Evolutionary conservation across 306 rosid genomes (phyloP), one percentile per base, ranked within the genome.

Genomic region (Rosa multiflora): DNA sequence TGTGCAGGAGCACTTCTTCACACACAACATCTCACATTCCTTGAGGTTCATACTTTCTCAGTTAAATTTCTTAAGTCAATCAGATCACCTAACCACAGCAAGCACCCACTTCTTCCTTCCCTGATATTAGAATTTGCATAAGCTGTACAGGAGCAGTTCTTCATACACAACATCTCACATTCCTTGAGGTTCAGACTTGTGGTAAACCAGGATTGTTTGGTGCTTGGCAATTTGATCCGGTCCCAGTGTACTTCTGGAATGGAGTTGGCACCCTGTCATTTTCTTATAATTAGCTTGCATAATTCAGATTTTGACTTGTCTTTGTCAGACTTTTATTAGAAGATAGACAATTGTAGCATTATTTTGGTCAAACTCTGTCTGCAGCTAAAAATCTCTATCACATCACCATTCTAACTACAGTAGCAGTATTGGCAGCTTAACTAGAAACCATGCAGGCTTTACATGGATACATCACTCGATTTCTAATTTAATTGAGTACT

Each of bases 171-270:
- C 35, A 32, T 32, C 35, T 32, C 35, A 32, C 35, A 32, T 32
- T 32, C 35, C 35, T 52, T 32, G 47, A 39, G 39, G 35, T 46
- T 75, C 43, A 42, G 8, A 17, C 29, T 44, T 75, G 11, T 44
- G 5, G 26, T 39, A 48, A 62, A 17, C 70, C 43, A 75, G 20
- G 29, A 21, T 40, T 14, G 17, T 52, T 61, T 37, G 4, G 67
- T 73, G 39, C 39, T 61, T 35, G 77, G 67, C 66, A 53, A 18
- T 52, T 73, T 73, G 15, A 73, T 2, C 17, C 35, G n/a, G n/a
- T n/a, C n/a, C n/a, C 35, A 32, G 35, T 47, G 49, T 44, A 32
- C 43, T 18, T 2, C 10, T 32, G 35, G 35, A 12, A 48, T 48
- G 52, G 52, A 17, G 52, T 48, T 10, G 17, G 52, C 15, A 48